These are phyloP conservation scores for Fusarium sterilihyphosum DNA, from an alignment of 2,329 filamentous ascomycete genomes.

Conservation along the genomic window DNA sequence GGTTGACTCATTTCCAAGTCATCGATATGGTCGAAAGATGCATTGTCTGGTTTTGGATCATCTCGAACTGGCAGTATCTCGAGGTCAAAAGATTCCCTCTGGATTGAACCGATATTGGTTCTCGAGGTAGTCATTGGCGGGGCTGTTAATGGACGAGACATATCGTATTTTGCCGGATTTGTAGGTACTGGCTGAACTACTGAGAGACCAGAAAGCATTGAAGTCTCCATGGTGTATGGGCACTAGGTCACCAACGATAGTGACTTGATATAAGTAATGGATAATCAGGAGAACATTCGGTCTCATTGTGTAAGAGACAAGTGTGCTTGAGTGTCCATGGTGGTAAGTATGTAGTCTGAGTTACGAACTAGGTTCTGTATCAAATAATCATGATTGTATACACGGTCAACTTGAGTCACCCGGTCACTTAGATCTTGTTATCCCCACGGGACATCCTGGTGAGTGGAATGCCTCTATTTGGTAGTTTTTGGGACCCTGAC, in stretches of 20 bases:
- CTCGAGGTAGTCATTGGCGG: slow-evolving; percentile 52
- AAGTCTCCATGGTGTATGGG: slow-evolving; percentile 46
- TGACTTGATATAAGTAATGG: background rate
- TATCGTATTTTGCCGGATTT: slow-evolving; percentile 30
- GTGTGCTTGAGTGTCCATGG: background rate
- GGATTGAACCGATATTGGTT: slow-evolving; percentile 52
- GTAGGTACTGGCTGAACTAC: slow-evolving; percentile 44
- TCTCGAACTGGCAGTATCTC: slow-evolving; percentile 30
- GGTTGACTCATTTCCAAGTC: slow-evolving; percentile 66
- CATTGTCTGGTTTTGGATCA: slow-evolving; percentile 5
- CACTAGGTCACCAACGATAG: background rate
- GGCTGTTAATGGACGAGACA: slow-evolving; percentile 37
- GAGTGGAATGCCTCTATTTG: slow-evolving; percentile 27
- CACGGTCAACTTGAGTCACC: slow-evolving; percentile 8
- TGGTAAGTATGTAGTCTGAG: background rate
- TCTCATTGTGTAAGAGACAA: background rate
- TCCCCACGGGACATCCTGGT: slow-evolving; percentile 1
- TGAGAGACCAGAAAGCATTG: slow-evolving; percentile 47
- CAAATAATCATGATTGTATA: background rate
- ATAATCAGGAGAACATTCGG: background rate
- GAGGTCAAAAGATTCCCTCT: slow-evolving; percentile 47
- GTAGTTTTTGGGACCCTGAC: background rate
- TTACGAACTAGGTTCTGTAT: background rate
- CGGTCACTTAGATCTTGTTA: slow-evolving; percentile 2
- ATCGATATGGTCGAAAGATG: slow-evolving; percentile 13